Conservation (phyloP, 805 yeast species). For the Kodamaea hsintzibuensis region DNA sequence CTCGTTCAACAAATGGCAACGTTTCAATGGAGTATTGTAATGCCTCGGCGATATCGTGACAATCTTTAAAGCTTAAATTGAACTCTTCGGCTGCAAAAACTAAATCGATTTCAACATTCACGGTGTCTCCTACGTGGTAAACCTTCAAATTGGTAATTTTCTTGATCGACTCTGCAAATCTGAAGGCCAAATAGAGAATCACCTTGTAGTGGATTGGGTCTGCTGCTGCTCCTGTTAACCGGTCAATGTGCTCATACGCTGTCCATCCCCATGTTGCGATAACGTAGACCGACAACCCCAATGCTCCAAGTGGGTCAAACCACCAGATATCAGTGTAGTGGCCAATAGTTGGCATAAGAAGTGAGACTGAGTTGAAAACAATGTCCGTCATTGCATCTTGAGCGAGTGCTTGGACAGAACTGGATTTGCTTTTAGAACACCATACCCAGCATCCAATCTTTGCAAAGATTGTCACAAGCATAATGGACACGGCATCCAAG, state of each 20-base stretch:
- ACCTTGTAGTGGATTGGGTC: constrained; percentile 61
- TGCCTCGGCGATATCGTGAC: constrained; percentile 81
- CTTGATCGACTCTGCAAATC: constrained; percentile 68
- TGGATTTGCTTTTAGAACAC: constrained; percentile 60
- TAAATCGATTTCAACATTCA: constrained; percentile 76
- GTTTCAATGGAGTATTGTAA: constrained; percentile 79
- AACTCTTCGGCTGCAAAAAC: constrained; percentile 48
- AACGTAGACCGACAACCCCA: constrained; percentile 60
- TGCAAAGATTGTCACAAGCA: constrained; percentile 60
- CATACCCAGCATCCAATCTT: constrained; percentile 64
- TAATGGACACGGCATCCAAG: constrained; percentile 52
- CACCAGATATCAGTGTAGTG: constrained; percentile 57
- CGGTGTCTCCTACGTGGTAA: constrained; percentile 76
- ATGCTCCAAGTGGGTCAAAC: constrained; percentile 76
- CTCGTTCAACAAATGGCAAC: constrained; percentile 74
- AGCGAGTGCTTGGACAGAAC: constrained; percentile 75
- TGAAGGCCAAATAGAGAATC: constrained; percentile 61
- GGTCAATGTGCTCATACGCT: constrained; percentile 71
- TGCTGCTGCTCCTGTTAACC: constrained; percentile 75
- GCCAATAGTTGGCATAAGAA: constrained; percentile 69
- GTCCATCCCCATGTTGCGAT: constrained; percentile 62
- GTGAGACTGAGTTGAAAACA: constrained; percentile 68
- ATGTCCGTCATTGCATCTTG: constrained; percentile 83
- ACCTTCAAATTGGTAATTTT: constrained; percentile 67
- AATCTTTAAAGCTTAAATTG: constrained; percentile 56